Evolutionary conservation across 495 filamentous ascomycete species (phyloP), one percentile per base, ranked within the genome.

Genomic region (Hypoxylon lienhwacheense): DNA sequence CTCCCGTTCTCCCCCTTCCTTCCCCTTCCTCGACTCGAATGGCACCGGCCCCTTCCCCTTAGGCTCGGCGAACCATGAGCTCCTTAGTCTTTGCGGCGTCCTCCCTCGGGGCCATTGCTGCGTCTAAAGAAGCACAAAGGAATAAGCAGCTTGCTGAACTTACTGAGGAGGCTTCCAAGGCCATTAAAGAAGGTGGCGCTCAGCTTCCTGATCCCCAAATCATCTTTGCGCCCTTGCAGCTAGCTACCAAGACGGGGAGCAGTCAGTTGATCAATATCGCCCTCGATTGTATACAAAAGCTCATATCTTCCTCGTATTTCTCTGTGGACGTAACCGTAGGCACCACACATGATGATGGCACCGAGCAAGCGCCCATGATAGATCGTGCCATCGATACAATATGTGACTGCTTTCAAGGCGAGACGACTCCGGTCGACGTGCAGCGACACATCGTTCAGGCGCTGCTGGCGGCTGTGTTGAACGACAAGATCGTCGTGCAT

Each of bases 391-490:
- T 99, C 61, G 95, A 99, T 71, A 96, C 92, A 28, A 97, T 99
- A 71, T 97, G 95, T 77, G 92, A 97, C 65, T 99, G 95, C 67
- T 99, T 97, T 60, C 90, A 97, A 61, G 91, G 93, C 54, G 95
- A 99, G 65, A 87, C 86, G 3, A 97, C 95, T 0, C 84, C 85
- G 7, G 80, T 86, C 42, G 90, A 96, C 61, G 86, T 96, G 20
- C 93, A 99, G 68, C 79, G 97, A 59, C 95, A 99, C 71, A 99
- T 99, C 59, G 88, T 99, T 66, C 96, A 97, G 72, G 96, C 93
- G 0, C 75, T 99, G 48, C 77, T 99, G 19, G 91, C 95, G 14
- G 95, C 95, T 1, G 92, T 99, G 5, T 69, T 97, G 61, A 97
- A 97, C 59, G 95, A 99, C 72, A 97, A 97, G 69, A 91, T 96